Evolutionary conservation across 345 rosid species (phyloP).

Genomic region (Eucalyptus polybractea): DNA sequence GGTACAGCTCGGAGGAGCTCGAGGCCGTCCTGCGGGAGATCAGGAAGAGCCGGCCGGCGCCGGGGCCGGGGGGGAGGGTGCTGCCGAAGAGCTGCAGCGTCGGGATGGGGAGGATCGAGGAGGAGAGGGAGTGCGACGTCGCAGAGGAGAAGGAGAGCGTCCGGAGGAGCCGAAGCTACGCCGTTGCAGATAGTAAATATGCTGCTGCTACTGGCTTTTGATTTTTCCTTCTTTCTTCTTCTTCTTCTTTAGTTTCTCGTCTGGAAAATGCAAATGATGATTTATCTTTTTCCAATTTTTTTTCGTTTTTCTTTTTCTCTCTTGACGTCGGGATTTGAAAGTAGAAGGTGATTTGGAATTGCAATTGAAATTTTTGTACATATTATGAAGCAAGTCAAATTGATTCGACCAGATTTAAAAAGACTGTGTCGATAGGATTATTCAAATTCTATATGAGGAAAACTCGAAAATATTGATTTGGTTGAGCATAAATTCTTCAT

Average conservation of each 20-base stretch:
- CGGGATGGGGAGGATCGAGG: slow-evolving; percentile 11
- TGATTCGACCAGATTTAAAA: neutral
- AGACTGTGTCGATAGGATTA: rapidly evolving
- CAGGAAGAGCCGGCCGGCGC: neutral
- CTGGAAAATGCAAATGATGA: neutral
- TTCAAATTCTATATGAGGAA: neutral
- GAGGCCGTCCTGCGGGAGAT: neutral
- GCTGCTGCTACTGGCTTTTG: neutral
- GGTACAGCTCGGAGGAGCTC: neutral
- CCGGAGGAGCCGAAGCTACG: neutral
- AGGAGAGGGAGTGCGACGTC: neutral
- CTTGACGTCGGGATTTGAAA: neutral
- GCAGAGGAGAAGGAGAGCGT: neutral
- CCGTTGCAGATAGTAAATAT: neutral
- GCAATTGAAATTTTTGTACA: neutral
- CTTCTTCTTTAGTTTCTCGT: neutral
- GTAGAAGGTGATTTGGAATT: neutral
- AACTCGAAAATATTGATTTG: neutral
- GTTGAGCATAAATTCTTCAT: neutral
- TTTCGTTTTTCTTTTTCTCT: neutral
- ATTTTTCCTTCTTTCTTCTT: neutral
- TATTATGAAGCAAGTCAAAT: neutral
- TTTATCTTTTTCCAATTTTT: neutral
- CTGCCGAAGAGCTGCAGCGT: slow-evolving; percentile 9
- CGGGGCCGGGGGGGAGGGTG: neutral